Base-by-base conservation (phyloP, 2,329 filamentous ascomycete genomes). In the Colletotrichum cuscutae region DNA sequence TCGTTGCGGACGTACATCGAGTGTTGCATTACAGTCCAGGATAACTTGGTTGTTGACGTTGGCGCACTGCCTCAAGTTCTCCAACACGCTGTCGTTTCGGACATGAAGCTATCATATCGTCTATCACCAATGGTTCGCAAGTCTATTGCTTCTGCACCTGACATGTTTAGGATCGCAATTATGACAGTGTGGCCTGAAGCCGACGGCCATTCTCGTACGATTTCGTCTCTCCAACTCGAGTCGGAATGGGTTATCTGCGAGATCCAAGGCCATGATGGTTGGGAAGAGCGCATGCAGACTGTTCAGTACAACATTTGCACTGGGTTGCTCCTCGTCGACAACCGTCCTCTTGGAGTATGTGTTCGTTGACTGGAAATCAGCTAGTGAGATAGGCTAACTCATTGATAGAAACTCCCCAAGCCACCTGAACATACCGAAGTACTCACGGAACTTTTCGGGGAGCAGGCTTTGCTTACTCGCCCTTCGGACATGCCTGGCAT, bases 401-500 rank as follows among this genome's bases (percentile, higher is more conserved):
- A 3, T 19, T 37, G 3, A 32, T 4, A 63, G 60, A 88, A 86
- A 13, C 82, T 93, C 0, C 91, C 91, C 0, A 76, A 83, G 1
- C 80, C 87, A 1, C 87, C 89, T 56, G 84, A 84, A 22, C 77
- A 87, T 4, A 82, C 85, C 0, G 60, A 71, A 0, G 76, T 79
- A 1, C 81, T 92, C 8, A 78, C 80, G 6, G 81, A 85, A 4
- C 82, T 93, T 0, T 92, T 93, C 75, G 87, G 87, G 0, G 79
- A 85, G 1, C 85, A 87, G 15, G 82, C 83, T 30, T 83, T 92
- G 0, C 82, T 86, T 1, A 88, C 86, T 0, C 88, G 79, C 24
- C 87, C 90, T 0, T 92, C 91, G 0, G 68, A 74, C 0, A 72
- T 89, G 0, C 78, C 77, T 0, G 89, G 88, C 0, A 91, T 93